Conservation (phyloP, 768 basidiomycete genomes). For the Ephemerocybe angulata region DNA sequence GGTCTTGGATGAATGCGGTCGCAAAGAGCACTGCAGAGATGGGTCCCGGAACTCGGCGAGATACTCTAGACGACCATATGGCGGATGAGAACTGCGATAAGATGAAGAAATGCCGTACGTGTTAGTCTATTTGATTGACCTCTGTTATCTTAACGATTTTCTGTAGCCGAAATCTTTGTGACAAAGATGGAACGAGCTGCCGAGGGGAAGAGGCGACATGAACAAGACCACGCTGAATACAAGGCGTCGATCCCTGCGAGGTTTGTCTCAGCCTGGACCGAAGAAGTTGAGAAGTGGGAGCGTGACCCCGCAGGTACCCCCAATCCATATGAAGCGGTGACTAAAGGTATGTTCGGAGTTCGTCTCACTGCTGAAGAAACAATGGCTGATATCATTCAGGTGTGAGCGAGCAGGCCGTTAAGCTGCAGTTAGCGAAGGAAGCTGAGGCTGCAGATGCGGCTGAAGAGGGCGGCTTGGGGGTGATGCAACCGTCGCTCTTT, state of each 20-base stretch:
- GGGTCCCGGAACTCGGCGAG: conserved; percentile 18
- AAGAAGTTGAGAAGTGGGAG: conserved; percentile 20
- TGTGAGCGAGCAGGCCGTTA: neutral
- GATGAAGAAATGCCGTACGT: conserved; percentile 16
- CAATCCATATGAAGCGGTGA: conserved; percentile 11
- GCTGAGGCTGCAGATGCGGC: too few species aligned
- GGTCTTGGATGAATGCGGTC: conserved; percentile 24
- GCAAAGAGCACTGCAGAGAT: conserved; percentile 29
- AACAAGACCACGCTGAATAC: neutral
- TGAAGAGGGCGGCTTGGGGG: too few species aligned
- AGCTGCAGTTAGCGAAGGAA: neutral
- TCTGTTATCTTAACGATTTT: neutral
- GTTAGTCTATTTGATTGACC: neutral
- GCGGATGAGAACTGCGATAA: conserved; percentile 34
- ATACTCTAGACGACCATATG: conserved; percentile 35
- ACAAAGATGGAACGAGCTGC: neutral
- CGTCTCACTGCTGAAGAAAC: too few species aligned
- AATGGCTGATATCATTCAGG: too few species aligned
- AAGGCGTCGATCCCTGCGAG: conserved; percentile 8
- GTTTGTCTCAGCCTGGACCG: conserved; percentile 11
- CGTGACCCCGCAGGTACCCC: conserved; percentile 7
- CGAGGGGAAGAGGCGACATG: neutral
- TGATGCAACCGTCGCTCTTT: neutral
- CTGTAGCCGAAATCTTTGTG: neutral
- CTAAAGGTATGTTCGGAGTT: too few species aligned